Percentiles rank a stretch among this genome's conserved stretches.
These are phyloP conservation scores for Santalum album DNA, from an alignment of 164 flowering plant species.

Conservation along the genomic window DNA sequence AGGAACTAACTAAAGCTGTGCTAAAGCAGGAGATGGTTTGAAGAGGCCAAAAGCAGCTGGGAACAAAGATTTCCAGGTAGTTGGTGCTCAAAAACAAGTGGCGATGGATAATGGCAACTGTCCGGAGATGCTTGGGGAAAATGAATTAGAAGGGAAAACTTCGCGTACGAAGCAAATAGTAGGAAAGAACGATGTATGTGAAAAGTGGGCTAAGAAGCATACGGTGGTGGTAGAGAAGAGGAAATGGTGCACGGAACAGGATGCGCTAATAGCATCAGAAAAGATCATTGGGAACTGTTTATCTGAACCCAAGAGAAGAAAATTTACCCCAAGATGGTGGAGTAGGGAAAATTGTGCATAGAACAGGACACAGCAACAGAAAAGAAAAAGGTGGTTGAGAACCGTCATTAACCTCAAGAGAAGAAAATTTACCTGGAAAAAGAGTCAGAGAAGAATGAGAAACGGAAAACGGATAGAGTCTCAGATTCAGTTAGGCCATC, in stretches of 20 bases:
- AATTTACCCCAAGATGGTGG: neutral
- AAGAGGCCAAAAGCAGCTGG: neutral
- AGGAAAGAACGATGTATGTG: no score
- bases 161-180: no score
- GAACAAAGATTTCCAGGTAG: neutral
- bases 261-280: neutral
- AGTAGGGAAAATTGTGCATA: neutral
- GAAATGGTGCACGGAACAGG: neutral
- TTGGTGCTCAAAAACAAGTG: neutral
- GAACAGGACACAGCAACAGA: neutral
- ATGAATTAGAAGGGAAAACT: no score
- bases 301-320: neutral
- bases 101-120: neutral
- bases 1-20: neutral
- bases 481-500: no score
- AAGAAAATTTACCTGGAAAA: no score
- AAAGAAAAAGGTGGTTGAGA: neutral
- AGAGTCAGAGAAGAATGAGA: neutral
- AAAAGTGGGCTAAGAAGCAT: no score
- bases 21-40: neutral
- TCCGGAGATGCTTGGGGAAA: conserved; percentile 2
- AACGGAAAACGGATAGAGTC: neutral
- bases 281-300: no score
- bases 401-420: no score
- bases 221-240: no score